Evolutionary conservation across 2,329 filamentous ascomycete genomes (phyloP).

Genomic region (Xylaria sp.): DNA sequence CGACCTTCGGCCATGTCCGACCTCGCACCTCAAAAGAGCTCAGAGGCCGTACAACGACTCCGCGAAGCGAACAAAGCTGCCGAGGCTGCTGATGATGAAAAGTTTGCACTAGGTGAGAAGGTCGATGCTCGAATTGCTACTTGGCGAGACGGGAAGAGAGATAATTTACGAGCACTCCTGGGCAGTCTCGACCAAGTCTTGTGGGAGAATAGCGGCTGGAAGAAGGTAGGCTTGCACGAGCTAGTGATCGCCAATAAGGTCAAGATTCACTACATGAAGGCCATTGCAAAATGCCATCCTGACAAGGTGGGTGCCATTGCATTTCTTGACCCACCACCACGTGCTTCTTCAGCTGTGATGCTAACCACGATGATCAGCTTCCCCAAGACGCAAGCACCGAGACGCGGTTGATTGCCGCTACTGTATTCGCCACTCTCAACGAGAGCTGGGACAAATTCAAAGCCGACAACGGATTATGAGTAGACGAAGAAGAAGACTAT

Average conservation of each 20-base stretch:
- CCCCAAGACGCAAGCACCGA: slow-evolving; percentile 73
- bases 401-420: slow-evolving; percentile 71
- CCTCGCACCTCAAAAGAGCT: slow-evolving; percentile 62
- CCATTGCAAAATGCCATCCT: slow-evolving; percentile 97
- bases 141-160: slow-evolving; percentile 92
- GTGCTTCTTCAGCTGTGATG: slow-evolving; percentile 1
- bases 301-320: slow-evolving; percentile 81
- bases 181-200: slow-evolving; percentile 88
- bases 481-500: background rate
- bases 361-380: slow-evolving; percentile 57
- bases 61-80: slow-evolving; percentile 87
- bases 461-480: slow-evolving; percentile 71
- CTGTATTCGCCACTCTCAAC: slow-evolving; percentile 75
- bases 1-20: slow-evolving; percentile 52
- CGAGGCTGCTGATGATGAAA: slow-evolving; percentile 89
- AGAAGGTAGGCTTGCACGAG: slow-evolving; percentile 94
- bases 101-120: slow-evolving; percentile 85
- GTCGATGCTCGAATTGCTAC: slow-evolving; percentile 81
- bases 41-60: slow-evolving; percentile 83
- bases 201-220: slow-evolving; percentile 94
- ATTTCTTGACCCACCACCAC: slow-evolving; percentile 22
- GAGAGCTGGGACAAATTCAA: slow-evolving; percentile 81
- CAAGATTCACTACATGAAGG: slow-evolving; percentile 99
- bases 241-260: slow-evolving; percentile 93
- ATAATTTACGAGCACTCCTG: slow-evolving; percentile 88